Base-by-base conservation (phyloP, 768 basidiomycete genomes). In the Agrocybe pediades region DNA sequence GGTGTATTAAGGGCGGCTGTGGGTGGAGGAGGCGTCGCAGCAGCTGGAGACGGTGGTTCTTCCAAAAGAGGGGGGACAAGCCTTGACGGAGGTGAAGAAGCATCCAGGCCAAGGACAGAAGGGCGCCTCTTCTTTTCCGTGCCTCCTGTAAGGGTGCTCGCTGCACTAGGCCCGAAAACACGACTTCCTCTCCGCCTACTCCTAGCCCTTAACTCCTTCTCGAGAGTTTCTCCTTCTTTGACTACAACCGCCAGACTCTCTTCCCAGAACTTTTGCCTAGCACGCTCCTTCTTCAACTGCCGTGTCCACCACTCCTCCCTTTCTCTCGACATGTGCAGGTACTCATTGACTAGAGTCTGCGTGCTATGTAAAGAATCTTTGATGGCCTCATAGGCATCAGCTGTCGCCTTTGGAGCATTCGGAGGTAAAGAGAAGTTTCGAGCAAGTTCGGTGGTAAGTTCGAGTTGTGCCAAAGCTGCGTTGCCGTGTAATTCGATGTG, bases 211-310 rank as follows among this genome's bases (percentile, higher is more conserved):
- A 98, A 75, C 69, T 96, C 92, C 53, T 73, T 72, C 73, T 98
- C 95, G 19, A 95, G 78, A 9, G 76, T 79, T 63, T 92, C 92
- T 15, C 94, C 93, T 67, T 96, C 92, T 51, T 80, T 78, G 1
- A 95, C 94, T 7, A 95, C 93, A 1, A 84, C 83, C 50, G 87
- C 84, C 63, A 98, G 69, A 67, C 90, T 95, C 71, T 93, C 88
- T 70, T 96, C 95, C 95, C 95, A 98, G 23, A 94, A 74, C 9
- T 65, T 73, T 63, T 86, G 84, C 21, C 85, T 75, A 59, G 79
- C 74, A 44, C 78, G 75, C 64, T 93, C 90, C 21, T 81, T 79
- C 57, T 79, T 79, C 9, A 94, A 72, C 60, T 84, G 81, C 25
- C 76, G 71, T 51, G 77, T 78, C 75, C 84, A 95, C 81, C 88